A percentile compares a stretch with the other conserved stretches of the same genome.
phyloP scores from a whole-genome alignment of 495 filamentous ascomycete genomes.

The Neurospora sp. region DNA sequence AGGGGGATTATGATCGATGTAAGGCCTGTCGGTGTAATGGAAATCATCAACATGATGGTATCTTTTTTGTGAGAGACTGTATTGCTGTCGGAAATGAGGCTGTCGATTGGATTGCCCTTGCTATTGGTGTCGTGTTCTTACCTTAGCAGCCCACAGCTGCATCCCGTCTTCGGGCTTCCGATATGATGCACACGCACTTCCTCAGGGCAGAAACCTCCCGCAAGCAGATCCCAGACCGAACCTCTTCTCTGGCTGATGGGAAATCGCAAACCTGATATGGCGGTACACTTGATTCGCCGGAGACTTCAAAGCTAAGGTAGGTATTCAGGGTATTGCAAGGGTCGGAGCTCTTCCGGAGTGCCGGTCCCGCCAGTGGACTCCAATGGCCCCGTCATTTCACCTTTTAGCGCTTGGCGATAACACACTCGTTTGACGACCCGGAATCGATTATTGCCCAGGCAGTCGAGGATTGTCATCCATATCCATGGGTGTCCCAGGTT shows the following conservation, averaged over 20 bases:
- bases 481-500: background rate
- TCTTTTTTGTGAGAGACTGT: background rate
- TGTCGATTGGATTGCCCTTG: background rate
- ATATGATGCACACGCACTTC: background rate
- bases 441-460: background rate
- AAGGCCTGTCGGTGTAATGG: background rate
- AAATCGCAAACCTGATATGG: background rate
- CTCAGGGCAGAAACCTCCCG: background rate
- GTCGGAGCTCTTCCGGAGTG: background rate
- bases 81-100: background rate
- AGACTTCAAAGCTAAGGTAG: background rate
- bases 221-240: background rate
- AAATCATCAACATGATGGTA: background rate
- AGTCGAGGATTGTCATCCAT: background rate
- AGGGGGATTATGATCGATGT: background rate
- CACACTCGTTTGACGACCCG: background rate
- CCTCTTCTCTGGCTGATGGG: background rate
- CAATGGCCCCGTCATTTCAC: background rate
- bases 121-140: background rate
- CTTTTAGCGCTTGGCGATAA: background rate
- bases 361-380: background rate
- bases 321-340: background rate
- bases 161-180: background rate
- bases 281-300: background rate
- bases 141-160: background rate